A percentile compares a stretch with the other conserved stretches of the same genome.
These are phyloP conservation scores for Intubia oerlemansii DNA, from an alignment of 2,329 filamentous ascomycete species.

Conservation along the genomic window DNA sequence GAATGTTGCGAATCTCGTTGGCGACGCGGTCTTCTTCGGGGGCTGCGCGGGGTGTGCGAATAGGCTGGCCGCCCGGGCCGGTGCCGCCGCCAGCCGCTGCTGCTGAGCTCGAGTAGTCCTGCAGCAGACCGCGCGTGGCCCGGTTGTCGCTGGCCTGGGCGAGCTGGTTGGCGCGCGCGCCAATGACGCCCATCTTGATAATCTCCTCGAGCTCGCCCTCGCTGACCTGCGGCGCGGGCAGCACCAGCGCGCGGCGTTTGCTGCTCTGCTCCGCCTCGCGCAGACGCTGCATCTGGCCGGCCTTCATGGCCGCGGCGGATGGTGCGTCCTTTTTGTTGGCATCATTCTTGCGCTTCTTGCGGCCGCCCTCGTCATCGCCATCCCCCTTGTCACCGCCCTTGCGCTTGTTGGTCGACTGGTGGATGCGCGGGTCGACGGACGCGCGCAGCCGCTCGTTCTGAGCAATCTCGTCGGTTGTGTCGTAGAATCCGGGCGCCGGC, in stretches of 20 bases:
- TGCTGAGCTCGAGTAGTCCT: conserved; percentile 57
- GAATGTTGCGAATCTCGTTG: conserved; percentile 89
- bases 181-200: conserved; percentile 94
- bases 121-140: conserved; percentile 66
- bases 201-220: conserved; percentile 91
- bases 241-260: conserved; percentile 62
- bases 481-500: conserved; percentile 74
- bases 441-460: conserved; percentile 69
- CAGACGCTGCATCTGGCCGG: conserved; percentile 83
- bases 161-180: conserved; percentile 60
- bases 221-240: conserved; percentile 79
- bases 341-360: conserved; percentile 65
- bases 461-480: conserved; percentile 63
- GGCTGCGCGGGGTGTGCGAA: conserved; percentile 77
- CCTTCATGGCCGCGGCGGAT: conserved; percentile 72
- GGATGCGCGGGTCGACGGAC: conserved; percentile 76
- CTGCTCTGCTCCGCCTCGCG: conserved; percentile 93
- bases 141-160: conserved; percentile 65
- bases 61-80: conserved; percentile 36
- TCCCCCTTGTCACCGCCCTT: conserved; percentile 84
- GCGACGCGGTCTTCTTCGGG: conserved; percentile 89
- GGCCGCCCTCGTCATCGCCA: conserved; percentile 20
- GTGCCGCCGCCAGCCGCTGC: conserved; percentile 48
- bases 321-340: conserved; percentile 66
- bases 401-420: conserved; percentile 65